Evolutionary conservation across 176 grass and related monocot genomes (phyloP), one percentile per base, ranked within the genome.

Genomic region (Tuctoria greenei): DNA sequence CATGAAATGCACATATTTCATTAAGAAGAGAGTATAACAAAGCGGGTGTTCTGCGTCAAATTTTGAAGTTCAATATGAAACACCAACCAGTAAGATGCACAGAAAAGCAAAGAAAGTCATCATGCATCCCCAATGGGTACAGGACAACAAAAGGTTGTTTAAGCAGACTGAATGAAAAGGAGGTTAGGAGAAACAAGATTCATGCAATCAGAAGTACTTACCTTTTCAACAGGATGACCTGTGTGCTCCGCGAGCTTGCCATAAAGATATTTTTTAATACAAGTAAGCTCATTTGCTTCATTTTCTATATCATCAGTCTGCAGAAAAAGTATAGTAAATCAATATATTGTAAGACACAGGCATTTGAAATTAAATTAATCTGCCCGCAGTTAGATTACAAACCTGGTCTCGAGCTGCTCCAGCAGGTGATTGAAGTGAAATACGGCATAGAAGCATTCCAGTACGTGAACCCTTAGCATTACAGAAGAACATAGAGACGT

Each of bases 361-460:
- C 42, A 55, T 4, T 77, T 45, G 13, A 34, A 61, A 69, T 12
- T 0, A 75, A 64, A 74, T 7, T 31, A 35, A 76, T 76, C 14
- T 63, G 18, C 13, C 46, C 7, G 67, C 49, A 40, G 20, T 49
- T 65, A 69, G 3, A 82, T 41, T 50, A 55, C 59, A 77, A 76
- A 97, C 95, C 91, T 93, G 82, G 43, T 91, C 91, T 76, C 85
- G 82, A 85, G 95, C 91, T 84, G 89, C 91, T 86, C 95, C 95
- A 79, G 92, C 86, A 78, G 91, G 95, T 81, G 95, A 83, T 61
- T 89, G 91, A 66, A 98, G 89, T 68, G 89, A 82, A 76, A 98
- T 79, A n/a, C 82, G 71, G 69, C 88, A 87, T 82, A 88, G 84
- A 84, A 91, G 88, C 88, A 94, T 87, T 76, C 84, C 84, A 66